Evolutionary conservation across 75 land plant genomes (phyloP).

Genomic region (Chamaecyparis obtusa): DNA sequence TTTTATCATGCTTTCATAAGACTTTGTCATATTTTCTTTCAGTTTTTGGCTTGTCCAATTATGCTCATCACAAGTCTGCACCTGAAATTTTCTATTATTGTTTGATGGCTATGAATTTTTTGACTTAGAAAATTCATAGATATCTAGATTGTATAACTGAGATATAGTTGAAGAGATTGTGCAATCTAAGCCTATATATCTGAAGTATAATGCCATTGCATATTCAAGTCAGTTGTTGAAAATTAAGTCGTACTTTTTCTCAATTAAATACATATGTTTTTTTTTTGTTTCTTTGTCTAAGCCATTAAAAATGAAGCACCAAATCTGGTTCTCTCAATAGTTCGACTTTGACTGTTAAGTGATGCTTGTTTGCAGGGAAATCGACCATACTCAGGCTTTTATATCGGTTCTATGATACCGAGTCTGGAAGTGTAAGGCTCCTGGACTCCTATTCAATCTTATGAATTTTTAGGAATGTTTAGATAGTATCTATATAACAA

Average conservation of each 20-base stretch:
- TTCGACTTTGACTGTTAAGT: neutral
- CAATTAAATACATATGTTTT: neutral
- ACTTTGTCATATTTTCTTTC: neutral
- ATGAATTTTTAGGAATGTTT: neutral
- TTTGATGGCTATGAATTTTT: neutral
- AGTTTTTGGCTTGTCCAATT: neutral
- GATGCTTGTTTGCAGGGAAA: conserved; percentile 55
- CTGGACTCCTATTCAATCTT: neutral
- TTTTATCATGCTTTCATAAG: neutral
- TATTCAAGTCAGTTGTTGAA: neutral
- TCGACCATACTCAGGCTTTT: conserved; percentile 83
- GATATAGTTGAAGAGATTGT: neutral
- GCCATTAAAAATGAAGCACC: neutral
- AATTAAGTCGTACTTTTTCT: neutral
- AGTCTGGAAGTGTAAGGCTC: conserved; percentile 73
- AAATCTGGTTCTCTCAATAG: neutral
- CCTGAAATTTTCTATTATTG: neutral
- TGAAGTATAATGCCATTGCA: neutral
- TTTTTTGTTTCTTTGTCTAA: neutral
- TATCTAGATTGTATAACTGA: neutral
- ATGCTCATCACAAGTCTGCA: neutral
- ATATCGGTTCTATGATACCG: conserved; percentile 82
- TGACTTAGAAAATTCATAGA: neutral
- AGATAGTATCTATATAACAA: neutral
- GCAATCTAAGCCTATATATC: neutral